Base-by-base conservation (phyloP, 2,329 filamentous ascomycete species). In the Ascomycota sp. region DNA sequence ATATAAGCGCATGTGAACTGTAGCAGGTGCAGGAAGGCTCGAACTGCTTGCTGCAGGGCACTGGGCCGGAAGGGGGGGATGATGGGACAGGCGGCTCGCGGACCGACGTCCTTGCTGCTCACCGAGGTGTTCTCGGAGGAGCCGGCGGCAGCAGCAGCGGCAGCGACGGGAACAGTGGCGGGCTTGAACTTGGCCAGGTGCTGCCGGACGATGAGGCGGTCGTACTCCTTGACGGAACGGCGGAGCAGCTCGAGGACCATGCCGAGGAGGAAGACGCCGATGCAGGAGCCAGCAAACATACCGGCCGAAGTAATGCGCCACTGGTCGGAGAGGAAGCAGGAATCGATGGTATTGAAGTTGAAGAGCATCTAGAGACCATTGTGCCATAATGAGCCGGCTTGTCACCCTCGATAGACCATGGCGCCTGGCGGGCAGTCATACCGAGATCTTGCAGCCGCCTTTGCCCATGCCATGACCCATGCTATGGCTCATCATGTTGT, bases 211-310 rank as follows among this genome's bases (percentile, higher is more conserved):
- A 82, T 61, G 41, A 65, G 66, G 19, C 65, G 59, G 47, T 89
- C 79, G 49, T 75, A 86, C 47, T 83, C 77, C 40, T 76, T 73
- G 38, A 66, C 62, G 17, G 64, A 41, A 20, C 79, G 74, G 29
- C 81, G 75, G 15, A 89, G 61, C 33, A 73, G 56, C 45, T 89
- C 79, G 40, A 89, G 72, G 5, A 54, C 43, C 30, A 86, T 62
- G 39, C 78, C 75, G 31, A 91, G 69, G n/a, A 75, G 55, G 36
- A 82, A 59, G 23, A 82, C 71, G 35, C 76, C 79, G 43, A 91
- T 74, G 54, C 80, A 89, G 30, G 73, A 77, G 15, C 75, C 79
- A 28, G 75, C 79, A 45, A 91, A 86, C 63, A 75, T 75, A 47
- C 65, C 72, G 3, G 50, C 53, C 17, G 72, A 75, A 11, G 56